These are phyloP conservation scores for Nitzschia sp. DNA, from an alignment of 108 stramenopile genomes.

Conservation along the genomic window DNA sequence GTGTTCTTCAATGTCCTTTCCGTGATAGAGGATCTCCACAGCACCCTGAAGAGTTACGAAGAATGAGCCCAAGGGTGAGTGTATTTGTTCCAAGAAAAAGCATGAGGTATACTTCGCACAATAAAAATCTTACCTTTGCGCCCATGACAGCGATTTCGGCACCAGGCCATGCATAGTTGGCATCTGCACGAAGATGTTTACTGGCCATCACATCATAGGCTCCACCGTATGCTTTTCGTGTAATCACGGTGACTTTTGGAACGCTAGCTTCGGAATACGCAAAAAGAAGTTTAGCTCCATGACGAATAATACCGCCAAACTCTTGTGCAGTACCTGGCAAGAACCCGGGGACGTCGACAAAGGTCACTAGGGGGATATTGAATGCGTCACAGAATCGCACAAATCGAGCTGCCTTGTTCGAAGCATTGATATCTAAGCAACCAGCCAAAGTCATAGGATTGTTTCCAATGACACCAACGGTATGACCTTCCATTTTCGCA, in stretches of 20 bases:
- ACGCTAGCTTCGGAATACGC: conserved; percentile 99
- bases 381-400: conserved; percentile 98
- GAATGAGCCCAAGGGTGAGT: neutral
- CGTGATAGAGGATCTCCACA: conserved; percentile 98
- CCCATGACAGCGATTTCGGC: conserved; percentile 99
- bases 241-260: conserved; percentile 97
- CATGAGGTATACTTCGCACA: too few species aligned
- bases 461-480: conserved; percentile 97
- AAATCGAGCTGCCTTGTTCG: conserved; percentile 97
- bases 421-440: conserved; percentile 96
- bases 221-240: conserved; percentile 99
- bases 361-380: conserved; percentile 98
- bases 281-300: conserved; percentile 98
- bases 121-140: conserved; percentile 66
- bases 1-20: conserved; percentile 92
- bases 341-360: conserved; percentile 99
- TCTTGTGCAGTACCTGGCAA: conserved; percentile 95
- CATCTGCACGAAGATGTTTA: conserved; percentile 97
- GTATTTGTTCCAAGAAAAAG: neutral
- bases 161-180: conserved; percentile 98
- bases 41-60: conserved; percentile 67
- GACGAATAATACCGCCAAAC: conserved; percentile 93
- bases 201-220: conserved; percentile 99
- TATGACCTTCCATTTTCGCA: conserved; percentile 92
- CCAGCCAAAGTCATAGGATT: conserved; percentile 97